phyloP scores from a whole-genome alignment of 140 eudicot species.

The Bidens hawaiensis region DNA sequence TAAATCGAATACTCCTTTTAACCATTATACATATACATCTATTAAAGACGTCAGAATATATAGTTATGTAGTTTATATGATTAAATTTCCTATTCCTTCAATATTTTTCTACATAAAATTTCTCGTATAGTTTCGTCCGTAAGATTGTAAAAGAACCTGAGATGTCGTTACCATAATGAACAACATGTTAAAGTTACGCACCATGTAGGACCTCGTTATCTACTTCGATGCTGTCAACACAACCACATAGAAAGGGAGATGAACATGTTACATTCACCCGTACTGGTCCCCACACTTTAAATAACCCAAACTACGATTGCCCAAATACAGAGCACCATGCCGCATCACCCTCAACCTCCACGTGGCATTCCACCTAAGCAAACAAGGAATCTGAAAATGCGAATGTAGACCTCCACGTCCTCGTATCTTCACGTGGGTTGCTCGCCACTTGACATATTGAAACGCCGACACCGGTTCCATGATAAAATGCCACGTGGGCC shows the following conservation, averaged over 20 bases:
- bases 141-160: too few species aligned
- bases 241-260: conserved; percentile 10
- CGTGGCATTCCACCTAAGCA: conserved; percentile 21
- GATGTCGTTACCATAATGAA: neutral
- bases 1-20: too few species aligned
- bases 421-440: conserved; percentile 4
- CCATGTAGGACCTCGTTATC: neutral
- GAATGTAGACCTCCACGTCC: neutral
- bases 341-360: neutral
- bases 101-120: too few species aligned
- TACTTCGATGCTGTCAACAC: neutral
- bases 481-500: conserved; percentile 13
- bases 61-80: too few species aligned
- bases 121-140: too few species aligned
- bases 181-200: neutral
- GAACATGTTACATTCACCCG: conserved; percentile 3
- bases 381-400: neutral
- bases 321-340: conserved; percentile 16
- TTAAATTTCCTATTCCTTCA: too few species aligned
- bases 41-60: too few species aligned
- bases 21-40: too few species aligned
- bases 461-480: neutral
- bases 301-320: neutral
- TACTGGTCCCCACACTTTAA: neutral
- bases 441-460: neutral